Evolutionary conservation across 2,329 filamentous ascomycete genomes (phyloP).

Genomic region (Dryadomyces quercivorus): DNA sequence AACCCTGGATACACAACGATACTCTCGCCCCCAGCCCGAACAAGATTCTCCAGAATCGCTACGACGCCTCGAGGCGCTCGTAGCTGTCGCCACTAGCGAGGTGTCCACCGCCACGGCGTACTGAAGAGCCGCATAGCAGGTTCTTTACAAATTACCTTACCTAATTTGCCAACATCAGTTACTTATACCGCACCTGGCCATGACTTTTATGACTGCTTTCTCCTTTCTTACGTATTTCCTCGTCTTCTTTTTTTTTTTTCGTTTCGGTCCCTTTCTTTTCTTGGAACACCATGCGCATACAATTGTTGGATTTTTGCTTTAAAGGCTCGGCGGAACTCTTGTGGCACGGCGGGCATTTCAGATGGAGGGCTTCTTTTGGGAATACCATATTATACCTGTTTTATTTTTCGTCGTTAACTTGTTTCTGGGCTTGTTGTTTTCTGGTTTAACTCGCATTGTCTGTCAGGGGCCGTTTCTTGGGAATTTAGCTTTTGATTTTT

Average conservation of each 20-base stretch:
- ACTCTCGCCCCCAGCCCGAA: background rate
- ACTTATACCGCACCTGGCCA: background rate
- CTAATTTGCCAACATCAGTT: background rate
- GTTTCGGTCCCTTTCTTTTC: background rate
- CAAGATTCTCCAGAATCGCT: background rate
- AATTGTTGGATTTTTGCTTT: background rate
- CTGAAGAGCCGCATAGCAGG: slow-evolving; percentile 2
- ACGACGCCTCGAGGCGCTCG: slow-evolving; percentile 11
- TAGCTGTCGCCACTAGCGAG: slow-evolving; percentile 13
- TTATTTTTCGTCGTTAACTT: background rate
- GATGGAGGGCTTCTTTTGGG: background rate
- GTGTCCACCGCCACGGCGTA: slow-evolving; percentile 9
- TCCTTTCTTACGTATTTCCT: slow-evolving; percentile 3
- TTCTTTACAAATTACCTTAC: background rate
- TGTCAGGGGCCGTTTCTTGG: background rate
- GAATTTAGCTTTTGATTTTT: background rate
- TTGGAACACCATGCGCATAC: background rate
- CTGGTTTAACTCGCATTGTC: background rate
- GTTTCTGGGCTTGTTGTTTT: background rate
- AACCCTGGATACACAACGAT: background rate
- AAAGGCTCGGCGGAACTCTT: background rate
- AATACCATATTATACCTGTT: background rate
- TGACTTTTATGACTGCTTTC: slow-evolving; percentile 6
- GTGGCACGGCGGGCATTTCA: background rate
- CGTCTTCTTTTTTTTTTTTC: slow-evolving; percentile 2